A percentile compares a stretch with the other conserved stretches of the same genome.
These are phyloP conservation scores for Zarea fungicola DNA, from an alignment of 2,329 filamentous ascomycete genomes.

Conservation along the genomic window DNA sequence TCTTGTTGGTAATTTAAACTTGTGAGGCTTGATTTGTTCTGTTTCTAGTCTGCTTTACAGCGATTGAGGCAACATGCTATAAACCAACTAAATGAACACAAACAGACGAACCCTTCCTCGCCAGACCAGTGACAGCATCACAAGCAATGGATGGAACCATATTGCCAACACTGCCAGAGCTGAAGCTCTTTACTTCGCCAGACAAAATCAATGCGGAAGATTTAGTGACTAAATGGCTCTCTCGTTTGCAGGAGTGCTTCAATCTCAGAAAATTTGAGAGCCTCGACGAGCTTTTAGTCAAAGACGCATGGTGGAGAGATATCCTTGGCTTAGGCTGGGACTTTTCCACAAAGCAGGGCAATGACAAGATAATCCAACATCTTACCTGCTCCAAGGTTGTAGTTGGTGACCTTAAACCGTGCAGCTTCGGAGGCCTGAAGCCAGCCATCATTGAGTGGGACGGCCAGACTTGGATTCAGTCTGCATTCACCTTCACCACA, in stretches of 20 bases:
- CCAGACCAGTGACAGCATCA: too few relatives aligned
- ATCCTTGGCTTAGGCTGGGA: conserved; percentile 25
- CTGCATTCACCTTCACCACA: conserved; percentile 3
- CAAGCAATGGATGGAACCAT: conserved; percentile 8
- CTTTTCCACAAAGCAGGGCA: conserved; percentile 22
- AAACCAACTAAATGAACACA: too few relatives aligned
- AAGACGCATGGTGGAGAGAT: conserved; percentile 26
- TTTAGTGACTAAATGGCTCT: not conserved
- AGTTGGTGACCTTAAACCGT: not conserved
- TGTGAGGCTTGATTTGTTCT: too few relatives aligned
- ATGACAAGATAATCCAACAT: conserved; percentile 14
- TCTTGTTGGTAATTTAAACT: too few relatives aligned
- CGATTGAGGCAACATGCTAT: too few relatives aligned
- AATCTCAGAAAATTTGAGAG: conserved; percentile 1
- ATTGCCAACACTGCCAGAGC: conserved; percentile 4
- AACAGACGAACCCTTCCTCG: too few relatives aligned
- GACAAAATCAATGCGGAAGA: not conserved
- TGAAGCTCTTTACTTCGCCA: not conserved
- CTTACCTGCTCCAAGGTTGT: not conserved
- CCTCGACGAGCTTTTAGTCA: conserved; percentile 19
- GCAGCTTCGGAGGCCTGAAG: conserved; percentile 1
- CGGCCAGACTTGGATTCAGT: conserved; percentile 8
- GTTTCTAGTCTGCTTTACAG: too few relatives aligned
- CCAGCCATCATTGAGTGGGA: conserved; percentile 6
- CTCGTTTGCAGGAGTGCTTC: not conserved